A percentile compares a stretch with the other conserved stretches of the same genome.
Conservation (phyloP, 2,329 filamentous ascomycete species). For the Xylaria hypoxylon region DNA sequence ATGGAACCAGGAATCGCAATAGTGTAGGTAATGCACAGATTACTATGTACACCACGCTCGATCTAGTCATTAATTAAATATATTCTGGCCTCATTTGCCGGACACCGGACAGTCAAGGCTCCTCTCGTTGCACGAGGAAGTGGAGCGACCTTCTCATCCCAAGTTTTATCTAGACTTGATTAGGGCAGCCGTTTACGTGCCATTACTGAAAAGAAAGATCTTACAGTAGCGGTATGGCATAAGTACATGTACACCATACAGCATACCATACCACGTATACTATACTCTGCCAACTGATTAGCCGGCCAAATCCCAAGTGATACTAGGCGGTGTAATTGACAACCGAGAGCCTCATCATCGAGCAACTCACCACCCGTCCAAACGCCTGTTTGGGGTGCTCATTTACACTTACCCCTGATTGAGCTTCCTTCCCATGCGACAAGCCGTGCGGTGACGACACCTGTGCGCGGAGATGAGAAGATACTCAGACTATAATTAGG, state of each 20-base stretch:
- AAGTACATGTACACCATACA: neutral
- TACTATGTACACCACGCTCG: neutral
- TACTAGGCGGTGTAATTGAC: constrained; percentile 3
- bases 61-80: neutral
- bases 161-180: neutral
- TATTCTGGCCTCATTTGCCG: constrained; percentile 9
- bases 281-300: constrained; percentile 5
- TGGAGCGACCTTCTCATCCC: neutral
- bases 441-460: neutral
- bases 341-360: constrained; percentile 12
- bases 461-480: neutral
- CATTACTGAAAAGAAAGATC: constrained; percentile 6
- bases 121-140: constrained; percentile 14
- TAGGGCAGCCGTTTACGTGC: constrained; percentile 2
- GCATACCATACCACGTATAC: neutral
- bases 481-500: neutral
- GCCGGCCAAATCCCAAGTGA: neutral
- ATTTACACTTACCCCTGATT: neutral
- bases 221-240: no score
- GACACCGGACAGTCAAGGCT: constrained; percentile 9
- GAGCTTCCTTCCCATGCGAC: neutral
- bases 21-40: neutral
- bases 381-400: neutral
- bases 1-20: constrained; percentile 8
- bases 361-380: constrained; percentile 1